These are phyloP conservation scores for Penicillium sp. DNA, from an alignment of 2,329 filamentous ascomycete species.

Conservation along the genomic window DNA sequence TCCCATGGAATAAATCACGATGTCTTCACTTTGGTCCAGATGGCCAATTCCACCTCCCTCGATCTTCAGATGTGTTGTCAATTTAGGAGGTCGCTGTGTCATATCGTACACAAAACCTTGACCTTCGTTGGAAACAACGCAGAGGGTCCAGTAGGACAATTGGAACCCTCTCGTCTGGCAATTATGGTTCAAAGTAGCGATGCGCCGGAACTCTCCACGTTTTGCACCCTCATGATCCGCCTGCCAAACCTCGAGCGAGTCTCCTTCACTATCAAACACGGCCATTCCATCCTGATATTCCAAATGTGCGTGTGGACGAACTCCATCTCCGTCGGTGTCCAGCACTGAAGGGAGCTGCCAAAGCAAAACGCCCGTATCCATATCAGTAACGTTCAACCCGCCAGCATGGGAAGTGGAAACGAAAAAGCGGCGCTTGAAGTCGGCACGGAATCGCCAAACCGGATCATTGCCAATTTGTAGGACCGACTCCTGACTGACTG, in stretches of 20 bases:
- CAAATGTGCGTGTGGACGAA: slow-evolving; percentile 46
- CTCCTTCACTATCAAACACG: slow-evolving; percentile 46
- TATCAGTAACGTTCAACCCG: slow-evolving; percentile 47
- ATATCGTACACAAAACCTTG: slow-evolving; percentile 49
- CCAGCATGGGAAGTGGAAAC: slow-evolving; percentile 47
- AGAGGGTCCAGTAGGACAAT: slow-evolving; percentile 44
- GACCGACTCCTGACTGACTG: slow-evolving; percentile 39
- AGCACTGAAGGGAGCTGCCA: slow-evolving; percentile 37
- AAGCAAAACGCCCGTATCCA: slow-evolving; percentile 43
- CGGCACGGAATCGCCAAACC: slow-evolving; percentile 48
- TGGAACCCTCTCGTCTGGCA: slow-evolving; percentile 48
- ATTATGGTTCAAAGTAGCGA: slow-evolving; percentile 43
- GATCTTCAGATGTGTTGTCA: slow-evolving; percentile 39
- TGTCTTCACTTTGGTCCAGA: slow-evolving; percentile 42
- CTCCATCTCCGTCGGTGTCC: slow-evolving; percentile 28
- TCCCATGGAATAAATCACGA: slow-evolving; percentile 47
- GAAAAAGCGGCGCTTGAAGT: slow-evolving; percentile 48
- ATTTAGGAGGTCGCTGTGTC: slow-evolving; percentile 31
- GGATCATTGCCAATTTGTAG: slow-evolving; percentile 42
- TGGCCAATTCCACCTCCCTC: slow-evolving; percentile 45
- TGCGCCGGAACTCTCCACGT: slow-evolving; percentile 41
- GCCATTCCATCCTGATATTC: slow-evolving; percentile 49
- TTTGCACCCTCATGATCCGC: slow-evolving; percentile 33
- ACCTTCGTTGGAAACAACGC: slow-evolving; percentile 46
- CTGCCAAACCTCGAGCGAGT: slow-evolving; percentile 48